Conservation (phyloP, 129 eudicot genomes). For the Sambucus nigra region DNA sequence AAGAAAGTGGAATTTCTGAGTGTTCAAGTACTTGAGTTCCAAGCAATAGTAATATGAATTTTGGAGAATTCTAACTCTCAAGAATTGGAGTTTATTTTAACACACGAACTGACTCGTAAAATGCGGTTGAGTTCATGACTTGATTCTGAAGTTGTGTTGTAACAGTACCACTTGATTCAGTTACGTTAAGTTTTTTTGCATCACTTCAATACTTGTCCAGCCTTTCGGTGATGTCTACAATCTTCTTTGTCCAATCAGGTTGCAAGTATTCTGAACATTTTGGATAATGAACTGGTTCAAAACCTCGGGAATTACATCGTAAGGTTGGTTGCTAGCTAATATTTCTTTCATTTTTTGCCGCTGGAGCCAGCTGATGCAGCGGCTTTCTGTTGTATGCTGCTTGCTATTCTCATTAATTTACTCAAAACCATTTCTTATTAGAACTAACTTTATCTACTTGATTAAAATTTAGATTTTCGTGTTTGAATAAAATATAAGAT, state of each 20-base stretch:
- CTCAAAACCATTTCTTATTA: background rate
- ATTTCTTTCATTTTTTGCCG: slow-evolving; percentile 3
- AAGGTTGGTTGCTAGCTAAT: slow-evolving; percentile 43
- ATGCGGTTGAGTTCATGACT: no score
- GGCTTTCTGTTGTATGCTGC: slow-evolving; percentile 2
- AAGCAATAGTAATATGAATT: no score
- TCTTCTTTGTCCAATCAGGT: slow-evolving; percentile 38
- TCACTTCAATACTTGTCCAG: no score
- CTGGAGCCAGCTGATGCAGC: background rate
- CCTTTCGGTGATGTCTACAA: background rate
- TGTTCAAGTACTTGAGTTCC: no score
- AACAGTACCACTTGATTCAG: no score
- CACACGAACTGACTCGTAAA: no score
- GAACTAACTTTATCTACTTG: background rate
- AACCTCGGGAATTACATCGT: slow-evolving; percentile 75
- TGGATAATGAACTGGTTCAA: slow-evolving; percentile 68
- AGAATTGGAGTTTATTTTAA: no score
- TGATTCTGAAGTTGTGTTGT: no score
- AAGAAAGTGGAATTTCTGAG: no score
- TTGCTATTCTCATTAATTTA: background rate
- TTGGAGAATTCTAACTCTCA: no score
- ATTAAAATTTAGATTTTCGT: background rate
- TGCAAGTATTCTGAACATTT: slow-evolving; percentile 69
- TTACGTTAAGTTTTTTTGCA: no score
- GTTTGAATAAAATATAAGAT: background rate